Base-by-base conservation (phyloP, 1,284 basidiomycete species). In the Sparassis latifolia region DNA sequence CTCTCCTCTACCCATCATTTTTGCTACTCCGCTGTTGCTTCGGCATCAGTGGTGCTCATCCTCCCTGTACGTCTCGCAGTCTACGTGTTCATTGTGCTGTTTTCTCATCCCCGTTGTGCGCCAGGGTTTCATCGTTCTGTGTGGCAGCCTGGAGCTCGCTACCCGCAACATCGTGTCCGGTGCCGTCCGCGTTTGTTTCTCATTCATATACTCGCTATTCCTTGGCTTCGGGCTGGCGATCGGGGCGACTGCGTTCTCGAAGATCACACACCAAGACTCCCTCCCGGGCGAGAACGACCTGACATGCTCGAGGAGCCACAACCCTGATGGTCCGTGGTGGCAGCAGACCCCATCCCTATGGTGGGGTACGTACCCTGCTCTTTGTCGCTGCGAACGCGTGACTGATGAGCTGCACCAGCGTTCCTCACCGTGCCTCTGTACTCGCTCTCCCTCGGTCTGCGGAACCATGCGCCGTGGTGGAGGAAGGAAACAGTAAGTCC, bases 1-100 rank as follows among this genome's bases (percentile, higher is more conserved):
- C 69, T 93, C 43, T 84, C 87, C 1, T 77, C 82, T n/a, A 81
- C 83, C 0, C 67, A 74, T 28, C 72, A 77, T 48, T 87, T 95
- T 55, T 96, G 93, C 70, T 96, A 92, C 63, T 85, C 91, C 2
- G 86, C 92, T 2, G 75, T 96, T 50, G 88, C 90, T 0, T 91
- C 89, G 3, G 80, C 82, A 12, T 87, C 90, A 3, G 85, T 95
- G 52, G 92, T 95, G 3, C 76, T 94, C 47, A 96, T 96, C 59
- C 75, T 96, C 3, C 93, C 90, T 10, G 83, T 85, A 64, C 61
- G 80, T 70, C 10, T 6, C 7, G 35, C 9, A 38, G 35, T n/a
- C n/a, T 7, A 32, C 41, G 35, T 12, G 35, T 29, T 41, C 31
- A n/a, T 30, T 35, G 6, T 40, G 9, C 20, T 29, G 33, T 29